Conservation (phyloP, 1,139 yeast genomes). For the Pichia cactophila region DNA sequence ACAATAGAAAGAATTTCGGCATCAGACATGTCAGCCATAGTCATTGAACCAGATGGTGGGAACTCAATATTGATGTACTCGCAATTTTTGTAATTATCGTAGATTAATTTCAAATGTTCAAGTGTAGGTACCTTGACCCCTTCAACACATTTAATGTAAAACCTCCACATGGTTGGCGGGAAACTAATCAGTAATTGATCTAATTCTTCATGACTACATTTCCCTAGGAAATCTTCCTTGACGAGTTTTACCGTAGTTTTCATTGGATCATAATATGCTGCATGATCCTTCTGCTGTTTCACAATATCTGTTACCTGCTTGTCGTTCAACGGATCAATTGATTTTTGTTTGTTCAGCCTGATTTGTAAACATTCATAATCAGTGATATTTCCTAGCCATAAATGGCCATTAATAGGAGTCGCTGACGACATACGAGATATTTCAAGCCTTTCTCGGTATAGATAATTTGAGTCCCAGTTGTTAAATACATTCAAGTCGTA, state of each 20-base stretch:
- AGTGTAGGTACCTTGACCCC: conserved; percentile 52
- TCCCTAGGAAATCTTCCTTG: conserved; percentile 17
- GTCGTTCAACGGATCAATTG: background rate
- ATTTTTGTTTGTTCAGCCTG: conserved; percentile 15
- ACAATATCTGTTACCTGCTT: conserved; percentile 3
- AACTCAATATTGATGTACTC: conserved; percentile 47
- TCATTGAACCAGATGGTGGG: conserved; percentile 80
- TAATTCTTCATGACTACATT: conserved; percentile 12
- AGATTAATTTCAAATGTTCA: conserved; percentile 31
- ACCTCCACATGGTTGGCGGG: conserved; percentile 34
- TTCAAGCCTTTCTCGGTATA: conserved; percentile 70
- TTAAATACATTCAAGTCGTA: conserved; percentile 30
- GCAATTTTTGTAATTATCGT: conserved; percentile 25
- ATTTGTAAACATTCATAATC: conserved; percentile 38
- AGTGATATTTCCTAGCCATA: conserved; percentile 76
- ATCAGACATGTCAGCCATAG: conserved; percentile 59
- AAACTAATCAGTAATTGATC: conserved; percentile 29
- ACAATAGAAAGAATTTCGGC: conserved; percentile 50
- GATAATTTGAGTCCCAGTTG: conserved; percentile 70
- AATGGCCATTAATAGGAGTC: conserved; percentile 38
- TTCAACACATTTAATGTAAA: conserved; percentile 40
- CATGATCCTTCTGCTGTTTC: conserved; percentile 13
- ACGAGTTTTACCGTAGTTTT: conserved; percentile 42
- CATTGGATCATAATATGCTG: conserved; percentile 43
- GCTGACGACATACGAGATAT: conserved; percentile 81